These are phyloP conservation scores for Arthrobotrys iridis DNA, from an alignment of 2,329 filamentous ascomycete species.

Conservation along the genomic window DNA sequence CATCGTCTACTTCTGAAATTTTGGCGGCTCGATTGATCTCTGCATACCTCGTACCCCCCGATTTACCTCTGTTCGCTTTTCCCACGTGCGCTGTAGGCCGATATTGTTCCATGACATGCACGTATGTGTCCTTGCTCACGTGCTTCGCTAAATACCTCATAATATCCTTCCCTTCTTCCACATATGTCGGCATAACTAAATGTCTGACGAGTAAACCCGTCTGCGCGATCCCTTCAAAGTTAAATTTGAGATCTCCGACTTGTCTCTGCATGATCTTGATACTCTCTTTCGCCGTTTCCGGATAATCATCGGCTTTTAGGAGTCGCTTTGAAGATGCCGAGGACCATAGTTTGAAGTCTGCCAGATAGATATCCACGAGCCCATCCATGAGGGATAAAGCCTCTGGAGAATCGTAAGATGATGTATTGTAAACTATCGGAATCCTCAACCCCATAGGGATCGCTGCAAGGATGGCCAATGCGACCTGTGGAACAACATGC, in stretches of 20 bases:
- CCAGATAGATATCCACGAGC: slow-evolving; percentile 85
- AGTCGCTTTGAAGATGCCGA: slow-evolving; percentile 73
- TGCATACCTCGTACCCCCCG: slow-evolving; percentile 70
- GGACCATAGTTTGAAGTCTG: slow-evolving; percentile 87
- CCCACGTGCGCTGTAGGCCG: slow-evolving; percentile 82
- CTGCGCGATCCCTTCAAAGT: slow-evolving; percentile 81
- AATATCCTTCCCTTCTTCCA: slow-evolving; percentile 77
- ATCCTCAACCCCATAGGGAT: slow-evolving; percentile 74
- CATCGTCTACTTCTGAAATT: slow-evolving; percentile 72
- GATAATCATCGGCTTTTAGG: slow-evolving; percentile 81
- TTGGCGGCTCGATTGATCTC: slow-evolving; percentile 80
- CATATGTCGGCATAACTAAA: slow-evolving; percentile 84
- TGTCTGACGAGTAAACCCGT: slow-evolving; percentile 79
- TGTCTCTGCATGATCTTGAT: slow-evolving; percentile 82
- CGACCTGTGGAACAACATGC: slow-evolving; percentile 85
- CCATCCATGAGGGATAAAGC: slow-evolving; percentile 79
- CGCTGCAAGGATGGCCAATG: slow-evolving; percentile 77
- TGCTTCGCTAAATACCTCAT: slow-evolving; percentile 79
- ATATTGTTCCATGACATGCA: slow-evolving; percentile 92
- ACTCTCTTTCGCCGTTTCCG: slow-evolving; percentile 76
- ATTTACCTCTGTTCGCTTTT: slow-evolving; percentile 67
- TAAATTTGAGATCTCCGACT: slow-evolving; percentile 85
- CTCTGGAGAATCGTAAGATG: slow-evolving; percentile 78
- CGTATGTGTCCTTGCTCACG: slow-evolving; percentile 78
- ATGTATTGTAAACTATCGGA: slow-evolving; percentile 86